phyloP scores from a whole-genome alignment of 345 rosid genomes.

The Salix dunnii region DNA sequence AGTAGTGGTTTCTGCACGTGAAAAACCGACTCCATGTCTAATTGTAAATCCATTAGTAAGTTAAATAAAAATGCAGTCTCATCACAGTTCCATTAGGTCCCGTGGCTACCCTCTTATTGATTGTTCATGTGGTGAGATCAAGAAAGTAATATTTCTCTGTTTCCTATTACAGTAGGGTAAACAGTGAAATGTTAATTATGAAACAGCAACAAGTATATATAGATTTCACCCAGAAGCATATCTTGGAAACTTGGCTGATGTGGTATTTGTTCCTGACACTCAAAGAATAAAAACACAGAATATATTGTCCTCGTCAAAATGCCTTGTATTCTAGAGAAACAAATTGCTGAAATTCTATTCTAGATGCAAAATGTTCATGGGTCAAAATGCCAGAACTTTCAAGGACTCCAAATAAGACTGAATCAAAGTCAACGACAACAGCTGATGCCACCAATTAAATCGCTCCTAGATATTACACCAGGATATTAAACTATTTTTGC shows the following conservation, averaged over 20 bases:
- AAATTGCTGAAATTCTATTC: neutral
- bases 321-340: neutral
- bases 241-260: neutral
- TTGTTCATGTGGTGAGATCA: neutral
- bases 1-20: neutral
- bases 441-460: neutral
- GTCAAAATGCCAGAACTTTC: neutral
- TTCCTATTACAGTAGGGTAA: neutral
- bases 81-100: neutral
- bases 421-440: conserved; percentile 21
- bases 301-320: neutral
- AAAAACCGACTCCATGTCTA: neutral
- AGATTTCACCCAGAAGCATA: neutral
- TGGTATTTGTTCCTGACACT: neutral
- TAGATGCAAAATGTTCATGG: neutral
- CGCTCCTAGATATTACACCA: neutral
- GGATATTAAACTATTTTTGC: neutral
- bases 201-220: neutral
- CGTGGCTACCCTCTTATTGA: neutral
- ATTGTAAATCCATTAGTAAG: neutral
- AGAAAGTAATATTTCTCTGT: neutral
- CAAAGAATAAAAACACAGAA: neutral
- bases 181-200: neutral
- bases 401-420: conserved; percentile 5
- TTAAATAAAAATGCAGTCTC: neutral